Conservation (phyloP, 306 rosid genomes). For the Pyrus pyrifolia region DNA sequence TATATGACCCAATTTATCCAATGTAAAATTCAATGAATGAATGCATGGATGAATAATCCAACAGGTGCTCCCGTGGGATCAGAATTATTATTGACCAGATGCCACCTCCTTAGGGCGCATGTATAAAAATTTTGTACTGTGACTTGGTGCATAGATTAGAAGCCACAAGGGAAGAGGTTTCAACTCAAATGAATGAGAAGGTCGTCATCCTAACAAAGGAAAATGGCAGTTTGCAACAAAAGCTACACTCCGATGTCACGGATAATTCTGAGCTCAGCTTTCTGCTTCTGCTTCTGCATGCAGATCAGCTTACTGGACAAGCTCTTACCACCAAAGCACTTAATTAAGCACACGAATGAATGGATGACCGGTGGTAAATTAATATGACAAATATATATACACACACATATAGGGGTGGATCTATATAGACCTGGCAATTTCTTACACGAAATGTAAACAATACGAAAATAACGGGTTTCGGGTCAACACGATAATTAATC, state of each 20-base stretch:
- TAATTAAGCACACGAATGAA: not conserved
- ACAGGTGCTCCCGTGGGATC: not conserved
- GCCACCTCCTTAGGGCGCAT: slow-evolving; percentile 4
- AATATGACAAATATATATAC: not conserved
- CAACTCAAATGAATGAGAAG: slow-evolving; percentile 2
- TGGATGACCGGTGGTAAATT: not conserved
- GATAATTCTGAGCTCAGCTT: not conserved
- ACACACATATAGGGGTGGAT: too few relatives aligned
- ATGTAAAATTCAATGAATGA: not conserved
- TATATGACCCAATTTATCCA: not conserved
- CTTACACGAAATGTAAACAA: too few relatives aligned
- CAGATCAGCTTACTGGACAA: slow-evolving; percentile 1
- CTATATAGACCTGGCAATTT: too few relatives aligned
- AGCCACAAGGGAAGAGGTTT: not conserved
- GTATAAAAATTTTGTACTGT: not conserved
- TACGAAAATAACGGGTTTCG: too few relatives aligned
- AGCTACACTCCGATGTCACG: slow-evolving; percentile 15
- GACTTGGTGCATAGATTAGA: not conserved
- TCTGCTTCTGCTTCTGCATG: not conserved
- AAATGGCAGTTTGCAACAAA: slow-evolving; percentile 38
- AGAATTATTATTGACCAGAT: slow-evolving; percentile 9
- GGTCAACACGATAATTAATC: too few relatives aligned
- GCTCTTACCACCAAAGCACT: slow-evolving; percentile 1
- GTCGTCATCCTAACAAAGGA: slow-evolving; percentile 40
- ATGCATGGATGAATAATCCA: not conserved